Evolutionary conservation across 1,284 basidiomycete genomes (phyloP).

Genomic region (Austroboletus niveus): DNA sequence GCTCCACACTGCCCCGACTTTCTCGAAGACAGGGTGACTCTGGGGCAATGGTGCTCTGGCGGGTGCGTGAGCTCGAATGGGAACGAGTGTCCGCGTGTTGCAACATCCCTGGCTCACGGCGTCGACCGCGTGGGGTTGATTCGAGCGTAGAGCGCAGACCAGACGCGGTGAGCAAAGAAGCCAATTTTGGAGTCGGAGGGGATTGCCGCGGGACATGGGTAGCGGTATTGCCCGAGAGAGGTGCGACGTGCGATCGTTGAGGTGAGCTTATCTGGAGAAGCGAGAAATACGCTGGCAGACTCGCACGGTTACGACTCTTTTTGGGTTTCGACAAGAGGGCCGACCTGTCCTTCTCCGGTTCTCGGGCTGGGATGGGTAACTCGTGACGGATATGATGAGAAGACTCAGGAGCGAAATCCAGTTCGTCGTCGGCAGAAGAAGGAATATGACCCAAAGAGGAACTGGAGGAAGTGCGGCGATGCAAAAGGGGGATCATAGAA

Average conservation of each 20-base stretch:
- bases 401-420: slow-evolving; percentile 37
- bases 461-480: slow-evolving; percentile 47
- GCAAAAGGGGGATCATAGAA: slow-evolving; percentile 56
- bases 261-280: slow-evolving; percentile 55
- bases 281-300: slow-evolving; percentile 75
- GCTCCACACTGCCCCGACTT: slow-evolving; percentile 35
- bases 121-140: slow-evolving; percentile 50
- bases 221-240: slow-evolving; percentile 48
- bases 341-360: slow-evolving; percentile 33
- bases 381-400: slow-evolving; percentile 22
- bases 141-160: slow-evolving; percentile 33
- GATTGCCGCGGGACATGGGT: slow-evolving; percentile 43
- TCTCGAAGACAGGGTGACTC: slow-evolving; percentile 28
- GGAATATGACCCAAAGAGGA: slow-evolving; percentile 42
- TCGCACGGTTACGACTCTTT: slow-evolving; percentile 64
- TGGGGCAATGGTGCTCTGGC: slow-evolving; percentile 14
- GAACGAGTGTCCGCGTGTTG: slow-evolving; percentile 38
- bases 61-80: slow-evolving; percentile 28
- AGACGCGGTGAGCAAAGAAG: slow-evolving; percentile 32
- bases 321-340: slow-evolving; percentile 46
- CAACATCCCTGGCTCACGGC: slow-evolving; percentile 39
- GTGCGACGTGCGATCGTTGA: slow-evolving; percentile 40
- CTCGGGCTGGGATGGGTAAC: slow-evolving; percentile 24
- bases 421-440: slow-evolving; percentile 43
- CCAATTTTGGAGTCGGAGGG: slow-evolving; percentile 56